Evolutionary conservation across 176 grass and related monocot species (phyloP), one percentile per base, ranked within the genome.

Genomic region (Ananas comosus): DNA sequence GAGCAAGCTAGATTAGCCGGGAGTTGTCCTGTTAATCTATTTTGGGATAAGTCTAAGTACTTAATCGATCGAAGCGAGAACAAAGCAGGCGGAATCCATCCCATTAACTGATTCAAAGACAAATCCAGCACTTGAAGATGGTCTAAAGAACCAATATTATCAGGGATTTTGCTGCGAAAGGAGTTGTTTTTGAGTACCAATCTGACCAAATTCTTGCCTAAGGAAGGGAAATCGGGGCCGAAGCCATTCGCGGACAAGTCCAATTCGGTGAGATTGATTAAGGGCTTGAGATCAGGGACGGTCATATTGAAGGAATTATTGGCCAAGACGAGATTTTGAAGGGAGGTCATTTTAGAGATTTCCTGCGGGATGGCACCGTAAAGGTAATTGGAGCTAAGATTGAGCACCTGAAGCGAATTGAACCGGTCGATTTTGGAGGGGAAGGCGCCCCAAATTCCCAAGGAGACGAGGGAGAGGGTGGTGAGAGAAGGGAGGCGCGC

Each of bases 341-440:
- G 85, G 14, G 79, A 82, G 64, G 65, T 61, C 75, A 99, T 81
- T 4, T 71, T 80, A 0, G 89, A 79, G 53, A 99, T 9, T 8
- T 86, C 73, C 16, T 1, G 3, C 0, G 94, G 94, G 21, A 99
- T 50, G 24, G 25, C 66, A 11, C 90, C 87, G 33, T 79, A 86
- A 70, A 93, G 66, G 90, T 78, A 84, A 68, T 99, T 99, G 18
- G 69, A 57, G 82, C 80, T 91, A 79, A 93, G 75, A 87, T 99
- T 85, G 56, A 99, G 85, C 7, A 14, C 18, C 51, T 65, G 80
- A 49, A 99, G 82, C 23, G 80, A 65, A 53, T 76, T 51, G 28
- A 99, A 82, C 10, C 94, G 84, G 50, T 85, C 84, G 17, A 99
- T 81, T 79, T 99, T 99, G 1, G 72, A 82, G 3, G 94, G 72